phyloP scores from a whole-genome alignment of 768 basidiomycete species.

The Suillus alpinus region DNA sequence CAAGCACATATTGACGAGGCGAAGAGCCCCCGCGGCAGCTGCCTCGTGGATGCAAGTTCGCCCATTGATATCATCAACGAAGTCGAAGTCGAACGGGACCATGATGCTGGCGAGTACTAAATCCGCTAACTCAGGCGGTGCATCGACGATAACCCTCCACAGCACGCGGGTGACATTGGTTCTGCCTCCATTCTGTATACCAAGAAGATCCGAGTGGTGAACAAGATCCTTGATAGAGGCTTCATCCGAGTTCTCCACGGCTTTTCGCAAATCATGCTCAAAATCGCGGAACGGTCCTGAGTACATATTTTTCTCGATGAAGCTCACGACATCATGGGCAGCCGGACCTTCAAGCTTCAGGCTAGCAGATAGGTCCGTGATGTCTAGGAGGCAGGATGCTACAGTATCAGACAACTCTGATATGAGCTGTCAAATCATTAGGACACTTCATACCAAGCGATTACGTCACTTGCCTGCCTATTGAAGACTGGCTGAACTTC shows the following conservation, averaged over 20 bases:
- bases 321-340: constrained; percentile 71
- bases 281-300: constrained; percentile 83
- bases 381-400: constrained; percentile 75
- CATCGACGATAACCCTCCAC: constrained; percentile 89
- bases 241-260: constrained; percentile 60
- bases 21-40: constrained; percentile 76
- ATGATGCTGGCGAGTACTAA: constrained; percentile 67
- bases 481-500: constrained; percentile 99
- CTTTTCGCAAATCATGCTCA: constrained; percentile 81
- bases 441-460: constrained; percentile 7
- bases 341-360: constrained; percentile 77
- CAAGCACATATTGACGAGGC: constrained; percentile 80
- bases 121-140: constrained; percentile 68
- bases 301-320: constrained; percentile 57
- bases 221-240: constrained; percentile 67
- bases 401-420: constrained; percentile 93
- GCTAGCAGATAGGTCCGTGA: constrained; percentile 72
- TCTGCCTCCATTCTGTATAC: constrained; percentile 56
- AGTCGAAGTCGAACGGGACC: constrained; percentile 81
- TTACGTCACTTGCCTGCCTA: constrained; percentile 62
- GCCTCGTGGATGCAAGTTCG: constrained; percentile 93
- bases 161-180: constrained; percentile 85
- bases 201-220: constrained; percentile 63
- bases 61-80: constrained; percentile 96
- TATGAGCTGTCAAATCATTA: constrained; percentile 63